phyloP scores from a whole-genome alignment of 2,329 filamentous ascomycete genomes.

The Lasiodiplodia citricola region DNA sequence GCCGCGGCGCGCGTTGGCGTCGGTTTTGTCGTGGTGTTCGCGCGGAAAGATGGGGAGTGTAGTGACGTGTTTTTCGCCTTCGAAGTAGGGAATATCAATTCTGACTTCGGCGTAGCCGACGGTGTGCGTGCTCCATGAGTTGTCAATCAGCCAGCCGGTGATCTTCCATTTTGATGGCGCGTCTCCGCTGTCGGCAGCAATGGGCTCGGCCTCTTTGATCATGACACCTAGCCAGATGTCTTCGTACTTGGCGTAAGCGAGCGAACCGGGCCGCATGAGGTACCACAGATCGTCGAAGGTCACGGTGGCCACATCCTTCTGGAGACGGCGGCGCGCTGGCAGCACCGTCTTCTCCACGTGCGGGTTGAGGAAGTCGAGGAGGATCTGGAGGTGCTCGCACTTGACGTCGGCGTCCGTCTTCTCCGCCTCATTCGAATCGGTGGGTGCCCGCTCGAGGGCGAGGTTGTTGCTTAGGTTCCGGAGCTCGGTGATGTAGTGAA shows the following conservation, averaged over 20 bases:
- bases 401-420: neutral
- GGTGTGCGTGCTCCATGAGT: neutral
- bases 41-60: conserved; percentile 11
- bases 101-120: neutral
- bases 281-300: conserved; percentile 22
- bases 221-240: neutral
- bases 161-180: neutral
- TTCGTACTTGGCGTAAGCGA: neutral
- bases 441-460: neutral
- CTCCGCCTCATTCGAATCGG: neutral
- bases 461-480: conserved; percentile 3
- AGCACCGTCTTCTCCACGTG: conserved; percentile 9
- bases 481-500: conserved; percentile 23
- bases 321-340: conserved; percentile 1
- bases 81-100: conserved; percentile 7
- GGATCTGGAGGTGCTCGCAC: conserved; percentile 14
- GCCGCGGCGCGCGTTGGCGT: neutral
- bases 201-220: neutral
- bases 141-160: conserved; percentile 12
- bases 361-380: conserved; percentile 19
- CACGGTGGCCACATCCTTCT: conserved; percentile 13
- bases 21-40: conserved; percentile 1
- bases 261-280: conserved; percentile 12
- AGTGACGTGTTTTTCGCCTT: conserved; percentile 15
- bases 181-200: neutral